These are phyloP conservation scores for Plasmodium gonderi DNA, from an alignment of 169 alveolate species.

Conservation along the genomic window DNA sequence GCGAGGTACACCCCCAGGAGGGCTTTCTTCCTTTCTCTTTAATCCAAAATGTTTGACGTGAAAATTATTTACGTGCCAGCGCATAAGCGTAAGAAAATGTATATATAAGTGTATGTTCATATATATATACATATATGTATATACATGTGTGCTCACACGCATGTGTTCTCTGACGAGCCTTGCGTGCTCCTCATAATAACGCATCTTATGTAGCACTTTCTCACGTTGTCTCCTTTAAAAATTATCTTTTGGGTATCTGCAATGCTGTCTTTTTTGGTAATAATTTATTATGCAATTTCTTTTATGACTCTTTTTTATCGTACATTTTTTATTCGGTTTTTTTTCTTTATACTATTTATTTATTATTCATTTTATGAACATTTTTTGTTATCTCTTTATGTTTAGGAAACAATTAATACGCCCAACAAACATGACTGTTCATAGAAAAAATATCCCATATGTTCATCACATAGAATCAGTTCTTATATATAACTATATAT, in stretches of 20 bases:
- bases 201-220: background rate
- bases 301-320: too few species aligned
- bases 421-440: background rate
- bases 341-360: too few species aligned
- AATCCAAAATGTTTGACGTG: background rate
- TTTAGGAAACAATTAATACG: slow-evolving; percentile 1
- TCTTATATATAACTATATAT: background rate
- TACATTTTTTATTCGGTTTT: too few species aligned
- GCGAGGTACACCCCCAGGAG: background rate
- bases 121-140: background rate
- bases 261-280: background rate
- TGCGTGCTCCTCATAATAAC: background rate
- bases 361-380: background rate
- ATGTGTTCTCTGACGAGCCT: background rate
- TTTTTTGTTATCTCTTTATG: too few species aligned
- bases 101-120: too few species aligned
- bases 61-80: background rate
- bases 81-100: too few species aligned
- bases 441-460: background rate
- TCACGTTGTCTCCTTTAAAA: background rate
- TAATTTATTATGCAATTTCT: too few species aligned
- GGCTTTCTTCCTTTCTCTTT: background rate
- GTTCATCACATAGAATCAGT: background rate
- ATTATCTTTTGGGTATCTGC: background rate
- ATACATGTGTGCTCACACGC: background rate